Conservation (phyloP, 805 yeast genomes). For the Kazachstania kunashirensis region DNA sequence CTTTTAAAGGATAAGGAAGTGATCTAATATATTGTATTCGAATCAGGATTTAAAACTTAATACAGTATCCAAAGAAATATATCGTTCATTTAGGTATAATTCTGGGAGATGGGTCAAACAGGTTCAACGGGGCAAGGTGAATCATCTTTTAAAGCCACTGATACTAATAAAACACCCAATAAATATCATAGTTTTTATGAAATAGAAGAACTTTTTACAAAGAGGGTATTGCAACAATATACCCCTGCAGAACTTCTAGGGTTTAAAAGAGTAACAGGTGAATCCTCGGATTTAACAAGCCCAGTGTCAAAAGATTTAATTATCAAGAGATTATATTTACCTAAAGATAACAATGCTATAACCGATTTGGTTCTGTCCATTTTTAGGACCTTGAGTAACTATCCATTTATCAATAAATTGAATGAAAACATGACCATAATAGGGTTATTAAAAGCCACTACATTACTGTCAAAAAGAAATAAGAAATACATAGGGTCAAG, state of each 20-base stretch:
- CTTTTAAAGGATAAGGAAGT: too few species aligned
- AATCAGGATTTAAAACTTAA: too few species aligned
- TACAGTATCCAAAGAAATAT: too few species aligned
- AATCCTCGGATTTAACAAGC: conserved; percentile 18
- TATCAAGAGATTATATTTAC: conserved; percentile 30
- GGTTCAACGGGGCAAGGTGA: not conserved
- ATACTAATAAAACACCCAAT: not conserved
- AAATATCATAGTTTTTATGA: conserved; percentile 5
- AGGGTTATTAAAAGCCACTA: conserved; percentile 36
- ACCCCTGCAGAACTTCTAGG: conserved; percentile 19
- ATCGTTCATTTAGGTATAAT: too few species aligned
- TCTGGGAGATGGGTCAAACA: conserved; percentile 1
- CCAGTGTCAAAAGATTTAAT: conserved; percentile 24
- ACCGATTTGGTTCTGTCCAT: conserved; percentile 33
- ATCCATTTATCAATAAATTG: conserved; percentile 39
- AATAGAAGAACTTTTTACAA: conserved; percentile 10
- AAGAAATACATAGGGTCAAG: conserved; percentile 28
- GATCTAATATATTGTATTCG: too few species aligned
- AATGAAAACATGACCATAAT: conserved; percentile 29
- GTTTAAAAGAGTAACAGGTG: conserved; percentile 14
- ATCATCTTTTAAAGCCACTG: not conserved
- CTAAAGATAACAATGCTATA: conserved; percentile 25
- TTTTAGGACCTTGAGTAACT: conserved; percentile 36
- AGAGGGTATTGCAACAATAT: conserved; percentile 13
- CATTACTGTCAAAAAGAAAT: conserved; percentile 38